phyloP scores from a whole-genome alignment of 306 rosid genomes.

The Cucumis hystrix region DNA sequence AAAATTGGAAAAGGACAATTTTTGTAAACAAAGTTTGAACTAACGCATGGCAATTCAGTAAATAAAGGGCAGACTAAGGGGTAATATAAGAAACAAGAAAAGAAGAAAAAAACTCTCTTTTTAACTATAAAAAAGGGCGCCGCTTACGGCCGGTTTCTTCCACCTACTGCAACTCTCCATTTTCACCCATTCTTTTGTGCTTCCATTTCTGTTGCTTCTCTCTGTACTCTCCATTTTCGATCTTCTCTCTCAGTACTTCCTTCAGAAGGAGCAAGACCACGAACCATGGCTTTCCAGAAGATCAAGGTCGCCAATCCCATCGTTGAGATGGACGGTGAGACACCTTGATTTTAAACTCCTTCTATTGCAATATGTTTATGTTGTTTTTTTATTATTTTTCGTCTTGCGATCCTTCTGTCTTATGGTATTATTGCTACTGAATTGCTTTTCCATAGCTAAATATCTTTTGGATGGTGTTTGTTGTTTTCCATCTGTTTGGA shows the following conservation, averaged over 20 bases:
- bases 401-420: not conserved
- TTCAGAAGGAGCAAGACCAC: not conserved
- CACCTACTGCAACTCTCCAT: not conserved
- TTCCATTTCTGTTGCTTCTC: not conserved
- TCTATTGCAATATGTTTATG: not conserved
- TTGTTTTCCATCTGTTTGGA: not conserved
- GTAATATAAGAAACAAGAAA: not conserved
- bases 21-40: not conserved
- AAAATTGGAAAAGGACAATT: not conserved
- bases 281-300: constrained; percentile 64
- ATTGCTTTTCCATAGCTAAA: not conserved
- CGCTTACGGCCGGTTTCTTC: not conserved
- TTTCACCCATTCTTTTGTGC: not conserved
- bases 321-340: constrained; percentile 97
- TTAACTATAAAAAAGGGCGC: not conserved
- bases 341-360: not conserved
- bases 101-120: no score
- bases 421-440: not conserved
- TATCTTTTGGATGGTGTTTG: not conserved
- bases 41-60: not conserved
- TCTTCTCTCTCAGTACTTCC: not conserved
- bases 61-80: not conserved
- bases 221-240: not conserved
- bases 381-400: not conserved
- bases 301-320: constrained; percentile 90